Conservation (phyloP, 371 early-diverging fungal species). For the Entomophthora muscae region DNA sequence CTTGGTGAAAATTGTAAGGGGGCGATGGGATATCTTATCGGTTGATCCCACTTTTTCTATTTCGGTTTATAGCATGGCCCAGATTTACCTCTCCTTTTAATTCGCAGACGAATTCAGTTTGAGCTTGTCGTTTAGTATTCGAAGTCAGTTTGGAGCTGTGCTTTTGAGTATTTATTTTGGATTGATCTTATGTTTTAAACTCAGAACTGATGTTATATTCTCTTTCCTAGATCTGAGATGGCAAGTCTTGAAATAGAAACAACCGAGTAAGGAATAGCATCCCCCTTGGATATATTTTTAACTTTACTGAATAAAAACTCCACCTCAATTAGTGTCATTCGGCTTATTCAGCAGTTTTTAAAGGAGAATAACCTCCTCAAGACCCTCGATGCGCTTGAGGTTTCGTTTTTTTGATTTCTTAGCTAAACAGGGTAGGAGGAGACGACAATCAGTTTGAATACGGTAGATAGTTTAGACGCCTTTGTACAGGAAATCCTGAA, state of each 20-base stretch:
- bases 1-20: too few species aligned
- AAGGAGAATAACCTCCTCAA: constrained; percentile 68
- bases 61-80: too few species aligned
- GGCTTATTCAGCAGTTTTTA: constrained; percentile 76
- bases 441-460: constrained; percentile 51
- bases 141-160: too few species aligned
- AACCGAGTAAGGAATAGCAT: constrained; percentile 29
- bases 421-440: constrained; percentile 35
- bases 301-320: not conserved
- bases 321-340: constrained; percentile 37
- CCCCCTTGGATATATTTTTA: not conserved
- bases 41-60: too few species aligned
- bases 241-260: constrained; percentile 34
- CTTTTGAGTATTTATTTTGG: too few species aligned
- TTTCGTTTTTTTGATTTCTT: constrained; percentile 7
- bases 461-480: constrained; percentile 51
- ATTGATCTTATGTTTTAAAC: too few species aligned
- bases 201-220: too few species aligned
- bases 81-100: too few species aligned
- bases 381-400: constrained; percentile 50
- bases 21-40: too few species aligned
- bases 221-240: too few species aligned
- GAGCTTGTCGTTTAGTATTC: too few species aligned
- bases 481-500: constrained; percentile 52
- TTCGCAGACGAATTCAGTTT: too few species aligned